A percentile compares a stretch with the other conserved stretches of the same genome.
Evolutionary conservation across 176 grass and related monocot species (phyloP).

Genomic region (Carex littledalei): DNA sequence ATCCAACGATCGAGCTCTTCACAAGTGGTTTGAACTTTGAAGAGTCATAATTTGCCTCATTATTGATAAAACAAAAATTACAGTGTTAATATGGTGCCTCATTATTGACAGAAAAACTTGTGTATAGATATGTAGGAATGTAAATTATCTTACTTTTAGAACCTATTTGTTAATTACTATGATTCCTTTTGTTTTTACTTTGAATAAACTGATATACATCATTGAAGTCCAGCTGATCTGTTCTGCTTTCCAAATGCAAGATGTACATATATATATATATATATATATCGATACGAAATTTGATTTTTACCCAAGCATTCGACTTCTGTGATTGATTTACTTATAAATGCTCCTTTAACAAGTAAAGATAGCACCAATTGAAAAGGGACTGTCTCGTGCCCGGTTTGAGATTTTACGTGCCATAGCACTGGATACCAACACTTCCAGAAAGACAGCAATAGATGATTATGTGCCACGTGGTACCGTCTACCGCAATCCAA

Average conservation of each 20-base stretch:
- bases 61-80: background rate
- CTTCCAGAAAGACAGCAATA: conserved; percentile 16
- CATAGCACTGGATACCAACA: conserved; percentile 27
- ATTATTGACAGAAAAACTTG: background rate
- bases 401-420: conserved; percentile 45
- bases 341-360: background rate
- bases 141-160: background rate
- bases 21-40: background rate
- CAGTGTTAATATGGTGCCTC: background rate
- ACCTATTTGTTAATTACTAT: background rate
- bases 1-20: too few species aligned
- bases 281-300: background rate
- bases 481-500: conserved; percentile 66
- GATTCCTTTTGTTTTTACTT: background rate
- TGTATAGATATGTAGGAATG: background rate
- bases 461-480: conserved; percentile 50
- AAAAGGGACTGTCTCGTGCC: conserved; percentile 41
- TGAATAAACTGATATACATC: background rate
- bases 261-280: background rate
- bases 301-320: background rate
- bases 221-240: background rate
- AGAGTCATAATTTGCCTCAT: background rate
- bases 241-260: background rate
- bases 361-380: conserved; percentile 30
- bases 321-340: background rate